Conservation (phyloP, 1,284 basidiomycete species). For the Ceratobasidium sp. region DNA sequence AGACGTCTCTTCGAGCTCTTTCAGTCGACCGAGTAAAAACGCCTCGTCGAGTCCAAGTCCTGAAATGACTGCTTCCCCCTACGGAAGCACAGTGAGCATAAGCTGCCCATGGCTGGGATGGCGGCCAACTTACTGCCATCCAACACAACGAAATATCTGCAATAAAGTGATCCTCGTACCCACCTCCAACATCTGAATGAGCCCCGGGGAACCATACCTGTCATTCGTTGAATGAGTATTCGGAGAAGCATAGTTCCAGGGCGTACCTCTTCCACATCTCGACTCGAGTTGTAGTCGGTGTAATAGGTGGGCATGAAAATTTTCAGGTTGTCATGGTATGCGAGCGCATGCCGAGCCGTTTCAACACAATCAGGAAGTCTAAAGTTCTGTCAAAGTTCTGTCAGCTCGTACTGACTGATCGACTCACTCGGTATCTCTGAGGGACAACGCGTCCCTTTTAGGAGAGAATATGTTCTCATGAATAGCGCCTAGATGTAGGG, state of each 20-base stretch:
- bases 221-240: too few species aligned
- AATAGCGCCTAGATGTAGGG: neutral
- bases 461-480: slow-evolving; percentile 14
- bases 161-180: slow-evolving; percentile 44
- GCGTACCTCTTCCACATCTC: slow-evolving; percentile 6
- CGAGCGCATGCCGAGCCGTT: slow-evolving; percentile 38
- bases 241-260: neutral
- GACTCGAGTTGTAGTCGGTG: neutral
- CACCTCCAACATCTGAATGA: slow-evolving; percentile 49
- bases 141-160: slow-evolving; percentile 47
- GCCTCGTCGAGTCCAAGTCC: slow-evolving; percentile 22
- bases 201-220: slow-evolving; percentile 46
- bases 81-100: neutral
- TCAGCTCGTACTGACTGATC: neutral
- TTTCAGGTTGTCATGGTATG: slow-evolving; percentile 41
- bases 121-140: slow-evolving; percentile 42
- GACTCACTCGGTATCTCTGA: slow-evolving; percentile 3
- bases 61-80: slow-evolving; percentile 31
- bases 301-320: slow-evolving; percentile 25
- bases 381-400: neutral
- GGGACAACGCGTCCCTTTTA: slow-evolving; percentile 14
- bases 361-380: slow-evolving; percentile 42
- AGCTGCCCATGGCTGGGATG: neutral
- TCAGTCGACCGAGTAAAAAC: slow-evolving; percentile 4
- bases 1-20: neutral